Evolutionary conservation across 768 basidiomycete species (phyloP), one percentile per base, ranked within the genome.

Genomic region (Suillus hirtellus): DNA sequence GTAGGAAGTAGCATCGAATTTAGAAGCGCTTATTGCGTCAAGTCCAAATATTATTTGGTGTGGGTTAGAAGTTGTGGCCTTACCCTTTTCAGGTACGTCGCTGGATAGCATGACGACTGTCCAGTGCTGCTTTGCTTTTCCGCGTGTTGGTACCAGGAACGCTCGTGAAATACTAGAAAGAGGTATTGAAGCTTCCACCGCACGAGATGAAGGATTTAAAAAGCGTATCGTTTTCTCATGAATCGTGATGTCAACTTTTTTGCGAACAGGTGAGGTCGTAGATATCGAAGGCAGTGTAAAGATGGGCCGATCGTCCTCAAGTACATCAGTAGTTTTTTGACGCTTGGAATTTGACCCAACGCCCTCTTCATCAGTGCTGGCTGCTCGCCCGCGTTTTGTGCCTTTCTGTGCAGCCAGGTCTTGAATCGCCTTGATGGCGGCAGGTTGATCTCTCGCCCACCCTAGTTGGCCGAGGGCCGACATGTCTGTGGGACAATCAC

Each of bases 71-170:
- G 77, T 64, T 12, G 76, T 70, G 60, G 80, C 78, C 47, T 73
- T 77, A n/a, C 65, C 73, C 56, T 80, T 81, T 38, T 82, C 81
- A 4, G 84, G 80, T 5, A 78, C 75, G 70, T 90, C 88, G 4
- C 81, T 73, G 10, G 86, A 77, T 34, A 93, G 77, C 40, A 93
- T 70, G 15, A 90, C 80, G 37, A 89, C 80, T 0, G 89, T 89
- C 89, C 89, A 91, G 68, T 92, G 88, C 0, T 85, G 78, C 68
- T 86, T 89, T 35, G 78, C 71, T 72, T 91, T 92, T 35, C 89
- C 89, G 31, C 90, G 82, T 0, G 90, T 92, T 11, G 91, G 89
- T 1, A 93, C 72, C 58, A 93, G 71, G 73, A 93, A 93, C 0
- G 85, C 85, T 40, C 89, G 86, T 1, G 77, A 76, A 60, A 92